Conservation (phyloP, 2,329 filamentous ascomycete species). For the Aspergillus latus region DNA sequence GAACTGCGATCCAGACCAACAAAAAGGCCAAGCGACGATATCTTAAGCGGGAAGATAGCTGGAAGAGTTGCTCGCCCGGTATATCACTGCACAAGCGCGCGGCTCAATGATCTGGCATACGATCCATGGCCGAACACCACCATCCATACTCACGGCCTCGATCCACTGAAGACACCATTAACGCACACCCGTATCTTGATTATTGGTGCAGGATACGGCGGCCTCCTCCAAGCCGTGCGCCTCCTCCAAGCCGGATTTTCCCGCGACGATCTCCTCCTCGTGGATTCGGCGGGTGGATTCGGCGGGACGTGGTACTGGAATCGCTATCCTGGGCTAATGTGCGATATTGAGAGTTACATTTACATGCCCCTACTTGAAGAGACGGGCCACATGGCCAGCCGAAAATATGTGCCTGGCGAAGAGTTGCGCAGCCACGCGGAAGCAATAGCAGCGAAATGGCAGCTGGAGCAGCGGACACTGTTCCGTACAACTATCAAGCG, state of each 20-base stretch:
- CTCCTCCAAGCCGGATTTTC: background rate
- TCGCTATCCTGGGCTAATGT: slow-evolving; percentile 50
- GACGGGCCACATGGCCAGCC: slow-evolving; percentile 14
- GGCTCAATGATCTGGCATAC: no score
- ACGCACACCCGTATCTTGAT: background rate
- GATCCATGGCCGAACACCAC: no score
- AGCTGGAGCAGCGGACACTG: background rate
- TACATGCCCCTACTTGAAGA: slow-evolving; percentile 19
- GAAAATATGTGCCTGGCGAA: slow-evolving; percentile 10
- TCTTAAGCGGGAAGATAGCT: no score
- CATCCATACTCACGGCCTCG: no score
- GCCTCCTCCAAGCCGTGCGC: background rate
- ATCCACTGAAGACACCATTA: no score
- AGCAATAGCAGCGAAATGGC: slow-evolving; percentile 3
- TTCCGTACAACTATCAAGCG: background rate
- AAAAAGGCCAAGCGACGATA: no score
- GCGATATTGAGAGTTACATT: slow-evolving; percentile 57
- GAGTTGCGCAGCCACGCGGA: slow-evolving; percentile 15
- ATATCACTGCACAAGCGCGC: no score
- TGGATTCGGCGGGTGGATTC: slow-evolving; percentile 9
- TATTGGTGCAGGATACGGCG: background rate
- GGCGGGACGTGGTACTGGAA: slow-evolving; percentile 49
- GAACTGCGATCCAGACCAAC: no score
- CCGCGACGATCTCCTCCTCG: background rate
- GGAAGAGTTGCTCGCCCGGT: no score